Base-by-base conservation (phyloP, 2,329 filamentous ascomycete genomes). In the Stagonosporopsis cucurbitacearum region DNA sequence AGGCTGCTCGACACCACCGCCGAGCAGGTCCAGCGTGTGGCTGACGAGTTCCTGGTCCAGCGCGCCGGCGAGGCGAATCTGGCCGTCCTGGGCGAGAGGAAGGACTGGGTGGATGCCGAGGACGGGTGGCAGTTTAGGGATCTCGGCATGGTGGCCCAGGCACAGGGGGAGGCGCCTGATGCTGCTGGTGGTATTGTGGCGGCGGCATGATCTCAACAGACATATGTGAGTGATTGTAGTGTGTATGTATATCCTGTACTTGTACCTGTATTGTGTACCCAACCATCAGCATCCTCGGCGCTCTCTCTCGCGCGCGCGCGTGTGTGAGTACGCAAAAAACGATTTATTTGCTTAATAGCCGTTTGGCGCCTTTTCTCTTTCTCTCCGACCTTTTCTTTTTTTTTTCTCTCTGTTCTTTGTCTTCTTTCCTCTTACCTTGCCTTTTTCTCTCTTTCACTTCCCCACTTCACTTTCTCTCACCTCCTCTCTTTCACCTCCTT, bases 1-100 rank as follows among this genome's bases (percentile, higher is more conserved):
- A 87, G 89, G 70, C 81, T 99, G 54, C 82, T 99, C 4, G 94
- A 97, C 73, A 93, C 97, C 35, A 91, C 85, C 2, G 87, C 86
- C 59, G 85, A 89, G 61, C 88, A 96, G 66, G 90, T 99, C 9
- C 87, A 88, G 59, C 82, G 88, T 37, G 93, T 88, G 12, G 95
- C 95, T 0, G 88, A 96, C 67, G 85, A 86, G 66, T 96, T 92
- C 73, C 80, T 96, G 13, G 88, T 96, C 25, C 85, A 91, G 41
- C 82, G 81, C 5, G 78, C 89, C 8, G 81, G 82, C 19, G 84
- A 86, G 58, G 87, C 87, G 54, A 85, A 86, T 49, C 80, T 88
- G 22, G 86, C 88, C 20, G 88, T 98, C 59, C 81, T 99, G 4
- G 94, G 94, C 33, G 88, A 94, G 79, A 90, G 88, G 79, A 91